These are phyloP conservation scores for Haematococcus sp. DNA, from an alignment of 139 green algal species.

Conservation along the genomic window DNA sequence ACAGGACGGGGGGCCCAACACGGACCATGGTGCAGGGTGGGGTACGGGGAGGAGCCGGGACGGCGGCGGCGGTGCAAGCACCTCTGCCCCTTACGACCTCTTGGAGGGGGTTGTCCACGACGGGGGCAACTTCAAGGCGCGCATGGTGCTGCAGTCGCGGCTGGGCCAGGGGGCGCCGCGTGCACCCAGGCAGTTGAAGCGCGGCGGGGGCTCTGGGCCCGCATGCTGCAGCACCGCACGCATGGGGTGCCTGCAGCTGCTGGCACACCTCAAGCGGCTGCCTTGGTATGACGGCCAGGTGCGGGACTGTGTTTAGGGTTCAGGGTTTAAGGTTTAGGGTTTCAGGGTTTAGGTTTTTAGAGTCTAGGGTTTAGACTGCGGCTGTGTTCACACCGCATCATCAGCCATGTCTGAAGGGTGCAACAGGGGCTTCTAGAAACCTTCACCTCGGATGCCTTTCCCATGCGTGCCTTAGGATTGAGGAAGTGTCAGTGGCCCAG, in stretches of 20 bases:
- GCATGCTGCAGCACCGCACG: conserved; percentile 15
- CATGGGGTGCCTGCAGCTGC: conserved; percentile 40
- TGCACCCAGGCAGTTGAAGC: background rate
- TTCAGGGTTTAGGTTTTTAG: too few relatives aligned
- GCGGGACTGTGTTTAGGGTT: too few relatives aligned
- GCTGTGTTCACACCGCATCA: background rate
- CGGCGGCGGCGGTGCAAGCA: background rate
- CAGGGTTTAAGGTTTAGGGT: too few relatives aligned
- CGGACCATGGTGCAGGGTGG: too few relatives aligned
- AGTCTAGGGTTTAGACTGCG: background rate
- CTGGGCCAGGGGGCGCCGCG: background rate
- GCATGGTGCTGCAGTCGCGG: background rate
- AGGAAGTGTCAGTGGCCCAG: too few relatives aligned
- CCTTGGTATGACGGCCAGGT: conserved; percentile 66
- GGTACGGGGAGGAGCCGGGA: background rate
- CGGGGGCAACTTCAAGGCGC: background rate
- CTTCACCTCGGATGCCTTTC: too few relatives aligned
- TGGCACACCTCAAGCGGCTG: conserved; percentile 63
- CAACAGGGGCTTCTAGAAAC: background rate
- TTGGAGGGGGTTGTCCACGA: too few relatives aligned
- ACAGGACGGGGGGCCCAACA: too few relatives aligned
- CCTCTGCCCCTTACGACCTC: background rate
- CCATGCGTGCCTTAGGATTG: too few relatives aligned
- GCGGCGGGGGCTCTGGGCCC: background rate
- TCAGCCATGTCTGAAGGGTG: background rate